Evolutionary conservation across 1,284 basidiomycete genomes (phyloP).

Genomic region (Hemileia vastatrix): DNA sequence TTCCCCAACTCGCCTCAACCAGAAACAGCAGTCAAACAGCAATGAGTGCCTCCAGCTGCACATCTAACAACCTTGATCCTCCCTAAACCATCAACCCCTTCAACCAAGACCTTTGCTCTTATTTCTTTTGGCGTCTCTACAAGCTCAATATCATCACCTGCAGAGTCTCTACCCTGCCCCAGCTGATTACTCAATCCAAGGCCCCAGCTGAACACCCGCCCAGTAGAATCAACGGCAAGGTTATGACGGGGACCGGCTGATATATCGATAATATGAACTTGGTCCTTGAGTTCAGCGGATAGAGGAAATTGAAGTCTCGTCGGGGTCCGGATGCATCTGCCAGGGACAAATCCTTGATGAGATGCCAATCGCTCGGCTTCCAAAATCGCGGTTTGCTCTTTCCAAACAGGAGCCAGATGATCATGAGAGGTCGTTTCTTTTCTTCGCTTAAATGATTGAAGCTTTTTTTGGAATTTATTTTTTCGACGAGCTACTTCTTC

Average conservation of each 20-base stretch:
- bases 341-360: slow-evolving; percentile 31
- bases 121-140: slow-evolving; percentile 5
- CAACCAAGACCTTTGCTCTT: slow-evolving; percentile 1
- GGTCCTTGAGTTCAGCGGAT: slow-evolving; percentile 46
- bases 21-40: slow-evolving; percentile 10
- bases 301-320: slow-evolving; percentile 57
- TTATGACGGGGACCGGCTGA: slow-evolving; percentile 71
- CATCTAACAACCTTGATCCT: slow-evolving; percentile 10
- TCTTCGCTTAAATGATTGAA: slow-evolving; percentile 32
- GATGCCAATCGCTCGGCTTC: slow-evolving; percentile 38
- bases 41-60: slow-evolving; percentile 19
- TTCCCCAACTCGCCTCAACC: too few species aligned
- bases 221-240: slow-evolving; percentile 65
- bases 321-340: slow-evolving; percentile 22
- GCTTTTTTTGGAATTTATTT: slow-evolving; percentile 21
- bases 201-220: slow-evolving; percentile 77
- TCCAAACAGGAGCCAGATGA: slow-evolving; percentile 52
- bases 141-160: slow-evolving; percentile 17
- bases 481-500: slow-evolving; percentile 35
- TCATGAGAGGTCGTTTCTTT: slow-evolving; percentile 36
- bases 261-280: slow-evolving; percentile 57
- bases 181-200: slow-evolving; percentile 17
- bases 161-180: slow-evolving; percentile 14
- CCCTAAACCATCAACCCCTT: neutral
- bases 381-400: slow-evolving; percentile 51